Percentiles rank a stretch among this genome's conserved stretches.
These are phyloP conservation scores for Trichoderma orchidacearum DNA, from an alignment of 495 filamentous ascomycete species.

Conservation along the genomic window DNA sequence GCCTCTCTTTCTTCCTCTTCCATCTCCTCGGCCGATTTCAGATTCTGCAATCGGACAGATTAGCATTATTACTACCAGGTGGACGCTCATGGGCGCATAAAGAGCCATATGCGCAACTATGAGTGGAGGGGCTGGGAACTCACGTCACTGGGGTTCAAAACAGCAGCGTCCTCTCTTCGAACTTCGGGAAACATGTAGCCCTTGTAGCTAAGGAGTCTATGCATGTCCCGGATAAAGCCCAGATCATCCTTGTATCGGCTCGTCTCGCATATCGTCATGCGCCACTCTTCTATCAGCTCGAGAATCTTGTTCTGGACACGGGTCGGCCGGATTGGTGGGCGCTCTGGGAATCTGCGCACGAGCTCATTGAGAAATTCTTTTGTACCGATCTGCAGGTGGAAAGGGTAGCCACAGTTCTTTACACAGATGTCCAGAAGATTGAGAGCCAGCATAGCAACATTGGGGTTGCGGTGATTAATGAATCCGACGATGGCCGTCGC, in stretches of 20 bases:
- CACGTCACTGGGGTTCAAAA: constrained; percentile 95
- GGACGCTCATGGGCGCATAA: not conserved
- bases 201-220: constrained; percentile 87
- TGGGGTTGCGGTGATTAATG: constrained; percentile 91
- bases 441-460: constrained; percentile 82
- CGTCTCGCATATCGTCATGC: constrained; percentile 94
- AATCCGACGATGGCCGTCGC: constrained; percentile 87
- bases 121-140: constrained; percentile 16
- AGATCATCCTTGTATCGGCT: constrained; percentile 94
- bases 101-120: not conserved
- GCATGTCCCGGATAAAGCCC: constrained; percentile 96
- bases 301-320: constrained; percentile 85
- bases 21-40: constrained; percentile 97
- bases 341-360: constrained; percentile 88
- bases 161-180: constrained; percentile 83
- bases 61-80: not conserved
- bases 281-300: constrained; percentile 97
- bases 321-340: constrained; percentile 72
- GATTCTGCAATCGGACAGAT: constrained; percentile 41
- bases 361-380: constrained; percentile 99
- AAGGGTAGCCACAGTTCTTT: constrained; percentile 99
- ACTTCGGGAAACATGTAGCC: constrained; percentile 93
- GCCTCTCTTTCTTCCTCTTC: constrained; percentile 91
- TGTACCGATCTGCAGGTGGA: constrained; percentile 95
- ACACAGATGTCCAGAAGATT: constrained; percentile 95